These are phyloP conservation scores for Stygiomarasmius scandens DNA, from an alignment of 1,284 basidiomycete species.

Conservation along the genomic window DNA sequence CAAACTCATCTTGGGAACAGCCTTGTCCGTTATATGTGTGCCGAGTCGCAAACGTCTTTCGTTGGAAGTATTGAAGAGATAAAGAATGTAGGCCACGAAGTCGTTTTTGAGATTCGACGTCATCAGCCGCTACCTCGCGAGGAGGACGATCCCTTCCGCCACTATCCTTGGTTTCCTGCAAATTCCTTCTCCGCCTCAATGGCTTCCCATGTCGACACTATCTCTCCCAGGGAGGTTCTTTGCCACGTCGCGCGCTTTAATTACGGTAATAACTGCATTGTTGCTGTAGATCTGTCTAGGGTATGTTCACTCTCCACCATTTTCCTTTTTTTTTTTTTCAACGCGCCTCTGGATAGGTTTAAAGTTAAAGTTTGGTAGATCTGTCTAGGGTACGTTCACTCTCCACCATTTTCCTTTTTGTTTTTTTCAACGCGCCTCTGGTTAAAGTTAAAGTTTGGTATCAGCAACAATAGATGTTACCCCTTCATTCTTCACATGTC, in stretches of 20 bases:
- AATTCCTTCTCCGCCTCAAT: neutral
- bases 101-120: neutral
- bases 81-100: neutral
- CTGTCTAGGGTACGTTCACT: no score
- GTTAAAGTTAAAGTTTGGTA: no score
- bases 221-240: neutral
- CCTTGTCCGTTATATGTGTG: conserved; percentile 14
- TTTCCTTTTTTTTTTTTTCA: no score
- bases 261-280: neutral
- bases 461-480: no score
- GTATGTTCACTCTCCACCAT: no score
- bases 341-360: no score
- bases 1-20: conserved; percentile 24
- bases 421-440: no score
- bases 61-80: neutral
- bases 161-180: neutral
- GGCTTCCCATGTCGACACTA: neutral
- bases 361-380: no score
- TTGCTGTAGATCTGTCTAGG: neutral
- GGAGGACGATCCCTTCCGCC: neutral
- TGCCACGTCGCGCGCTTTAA: neutral
- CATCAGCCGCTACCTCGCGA: neutral
- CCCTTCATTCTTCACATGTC: no score
- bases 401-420: no score
- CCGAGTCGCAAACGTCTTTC: neutral